Conservation (phyloP, 257 asterid genomes). For the Cordia subcordata region DNA sequence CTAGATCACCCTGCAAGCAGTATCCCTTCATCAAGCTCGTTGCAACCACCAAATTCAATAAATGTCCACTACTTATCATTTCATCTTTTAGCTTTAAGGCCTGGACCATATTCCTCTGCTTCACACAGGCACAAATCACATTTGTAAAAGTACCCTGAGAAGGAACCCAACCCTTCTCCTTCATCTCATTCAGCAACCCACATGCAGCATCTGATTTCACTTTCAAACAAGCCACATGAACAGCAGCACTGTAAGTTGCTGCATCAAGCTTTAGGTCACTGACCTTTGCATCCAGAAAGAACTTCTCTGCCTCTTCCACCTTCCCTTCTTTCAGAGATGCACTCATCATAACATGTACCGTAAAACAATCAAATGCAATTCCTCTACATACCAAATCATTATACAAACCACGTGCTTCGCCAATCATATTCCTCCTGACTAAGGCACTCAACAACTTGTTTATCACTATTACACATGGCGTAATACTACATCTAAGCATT, state of each 20-base stretch:
- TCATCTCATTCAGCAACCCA: slow-evolving; percentile 65
- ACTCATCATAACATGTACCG: slow-evolving; percentile 63
- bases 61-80: slow-evolving; percentile 57
- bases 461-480: slow-evolving; percentile 26
- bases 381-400: slow-evolving; percentile 30
- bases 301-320: slow-evolving; percentile 47
- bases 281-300: slow-evolving; percentile 48
- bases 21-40: slow-evolving; percentile 87
- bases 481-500: slow-evolving; percentile 37
- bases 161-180: slow-evolving; percentile 63
- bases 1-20: slow-evolving; percentile 53
- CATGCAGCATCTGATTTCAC: slow-evolving; percentile 32
- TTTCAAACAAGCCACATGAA: slow-evolving; percentile 52
- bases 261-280: slow-evolving; percentile 45
- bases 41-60: slow-evolving; percentile 64
- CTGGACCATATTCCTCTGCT: slow-evolving; percentile 51
- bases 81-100: slow-evolving; percentile 72
- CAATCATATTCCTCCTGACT: slow-evolving; percentile 38
- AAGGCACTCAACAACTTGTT: slow-evolving; percentile 44
- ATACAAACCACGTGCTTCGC: slow-evolving; percentile 41
- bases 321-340: slow-evolving; percentile 50
- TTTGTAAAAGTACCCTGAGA: slow-evolving; percentile 47
- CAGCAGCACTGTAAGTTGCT: slow-evolving; percentile 42
- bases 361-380: slow-evolving; percentile 37
- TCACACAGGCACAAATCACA: slow-evolving; percentile 53